Percentiles rank a stretch among this genome's conserved stretches.
These are phyloP conservation scores for Diaporthe capsici DNA, from an alignment of 2,329 filamentous ascomycete species.

Conservation along the genomic window DNA sequence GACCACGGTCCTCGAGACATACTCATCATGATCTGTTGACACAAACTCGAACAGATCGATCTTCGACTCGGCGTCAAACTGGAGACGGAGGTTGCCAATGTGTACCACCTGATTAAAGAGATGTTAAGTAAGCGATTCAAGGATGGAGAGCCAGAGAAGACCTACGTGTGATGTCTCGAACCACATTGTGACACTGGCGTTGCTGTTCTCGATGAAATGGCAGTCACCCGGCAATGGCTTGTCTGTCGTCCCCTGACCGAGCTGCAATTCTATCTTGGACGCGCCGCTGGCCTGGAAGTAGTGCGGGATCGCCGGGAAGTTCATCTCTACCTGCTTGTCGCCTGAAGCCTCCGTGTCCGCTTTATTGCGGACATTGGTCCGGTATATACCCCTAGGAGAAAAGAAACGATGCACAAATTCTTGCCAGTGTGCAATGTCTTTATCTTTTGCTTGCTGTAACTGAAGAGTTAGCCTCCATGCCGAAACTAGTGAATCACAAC, in stretches of 20 bases:
- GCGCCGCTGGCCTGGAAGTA: constrained; percentile 93
- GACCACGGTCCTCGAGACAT: constrained; percentile 78
- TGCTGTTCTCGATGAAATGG: constrained; percentile 81
- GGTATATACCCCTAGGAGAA: constrained; percentile 80
- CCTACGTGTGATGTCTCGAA: constrained; percentile 87
- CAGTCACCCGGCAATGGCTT: constrained; percentile 72
- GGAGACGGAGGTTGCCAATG: constrained; percentile 80
- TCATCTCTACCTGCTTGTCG: constrained; percentile 89
- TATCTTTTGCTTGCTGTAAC: constrained; percentile 67
- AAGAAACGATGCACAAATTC: constrained; percentile 87
- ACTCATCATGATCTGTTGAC: constrained; percentile 84
- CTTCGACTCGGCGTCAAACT: constrained; percentile 84
- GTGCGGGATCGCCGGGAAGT: constrained; percentile 83
- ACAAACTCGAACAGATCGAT: constrained; percentile 89
- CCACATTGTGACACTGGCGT: constrained; percentile 89
- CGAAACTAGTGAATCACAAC: neutral
- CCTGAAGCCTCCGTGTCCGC: constrained; percentile 34
- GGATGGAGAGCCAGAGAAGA: constrained; percentile 42
- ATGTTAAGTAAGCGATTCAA: neutral
- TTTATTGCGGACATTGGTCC: constrained; percentile 52
- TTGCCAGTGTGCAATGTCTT: constrained; percentile 82
- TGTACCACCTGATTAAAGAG: constrained; percentile 37
- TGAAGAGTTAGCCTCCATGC: neutral
- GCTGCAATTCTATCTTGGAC: constrained; percentile 85
- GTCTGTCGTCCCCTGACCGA: constrained; percentile 76